Evolutionary conservation across 2,329 filamentous ascomycete genomes (phyloP).

Genomic region (Penicillium oxalicum): DNA sequence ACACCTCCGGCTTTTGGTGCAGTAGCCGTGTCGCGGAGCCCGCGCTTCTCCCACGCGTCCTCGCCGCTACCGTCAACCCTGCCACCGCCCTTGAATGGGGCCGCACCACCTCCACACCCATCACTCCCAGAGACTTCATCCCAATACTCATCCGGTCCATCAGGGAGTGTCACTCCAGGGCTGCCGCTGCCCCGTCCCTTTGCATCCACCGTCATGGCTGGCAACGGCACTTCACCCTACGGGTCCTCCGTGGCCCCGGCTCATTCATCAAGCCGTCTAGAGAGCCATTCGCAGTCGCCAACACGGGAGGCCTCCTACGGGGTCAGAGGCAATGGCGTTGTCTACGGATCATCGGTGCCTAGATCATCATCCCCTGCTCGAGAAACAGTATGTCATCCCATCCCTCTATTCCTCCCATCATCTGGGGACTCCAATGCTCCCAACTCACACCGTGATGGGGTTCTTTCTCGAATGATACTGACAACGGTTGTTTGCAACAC

Average conservation of each 20-base stretch:
- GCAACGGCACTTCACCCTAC: constrained; percentile 35
- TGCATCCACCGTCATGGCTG: constrained; percentile 29
- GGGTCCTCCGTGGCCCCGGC: constrained; percentile 35
- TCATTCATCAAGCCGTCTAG: constrained; percentile 35
- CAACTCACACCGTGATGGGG: too few species aligned
- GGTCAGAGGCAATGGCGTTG: constrained; percentile 25
- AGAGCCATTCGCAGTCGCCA: constrained; percentile 38
- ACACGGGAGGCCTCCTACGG: constrained; percentile 34
- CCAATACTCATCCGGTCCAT: constrained; percentile 31
- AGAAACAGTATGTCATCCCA: constrained; percentile 33
- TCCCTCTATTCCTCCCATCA: too few species aligned
- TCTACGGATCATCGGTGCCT: constrained; percentile 28
- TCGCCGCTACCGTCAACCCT: constrained; percentile 37
- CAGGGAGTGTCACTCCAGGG: constrained; percentile 26
- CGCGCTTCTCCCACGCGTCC: constrained; percentile 37
- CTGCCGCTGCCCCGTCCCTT: constrained; percentile 34
- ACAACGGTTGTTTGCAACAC: neutral
- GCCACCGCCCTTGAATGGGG: constrained; percentile 36
- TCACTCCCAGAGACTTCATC: constrained; percentile 31
- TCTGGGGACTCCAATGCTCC: too few species aligned
- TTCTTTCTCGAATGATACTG: neutral
- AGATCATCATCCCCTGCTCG: constrained; percentile 34
- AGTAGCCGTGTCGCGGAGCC: constrained; percentile 34
- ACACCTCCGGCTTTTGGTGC: constrained; percentile 39
- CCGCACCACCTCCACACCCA: constrained; percentile 23